Percentiles rank a stretch among this genome's conserved stretches.
Conservation (phyloP, 208 protist genomes). For the Leishmania guyanensis region DNA sequence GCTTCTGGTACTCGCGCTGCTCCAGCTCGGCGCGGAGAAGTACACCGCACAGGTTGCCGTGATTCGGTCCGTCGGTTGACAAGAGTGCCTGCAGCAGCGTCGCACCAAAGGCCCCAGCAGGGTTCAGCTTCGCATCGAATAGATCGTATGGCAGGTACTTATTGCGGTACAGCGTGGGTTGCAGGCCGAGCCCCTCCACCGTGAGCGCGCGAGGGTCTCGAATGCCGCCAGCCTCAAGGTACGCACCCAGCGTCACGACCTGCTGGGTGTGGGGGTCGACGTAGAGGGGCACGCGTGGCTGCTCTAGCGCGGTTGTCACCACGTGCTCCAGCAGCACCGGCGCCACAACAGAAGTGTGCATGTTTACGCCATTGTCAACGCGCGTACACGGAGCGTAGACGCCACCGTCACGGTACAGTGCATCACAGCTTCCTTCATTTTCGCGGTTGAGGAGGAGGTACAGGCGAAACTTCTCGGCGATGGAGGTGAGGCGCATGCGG, state of each 20-base stretch:
- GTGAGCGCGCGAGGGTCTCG: conserved; percentile 72
- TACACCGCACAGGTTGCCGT: conserved; percentile 78
- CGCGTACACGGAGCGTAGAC: conserved; percentile 69
- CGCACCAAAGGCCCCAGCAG: conserved; percentile 63
- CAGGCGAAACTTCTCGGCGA: conserved; percentile 83
- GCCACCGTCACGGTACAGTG: conserved; percentile 53
- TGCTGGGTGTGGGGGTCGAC: conserved; percentile 31
- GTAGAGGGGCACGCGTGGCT: conserved; percentile 68
- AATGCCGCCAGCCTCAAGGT: conserved; percentile 65
- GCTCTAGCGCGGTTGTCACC: conserved; percentile 57
- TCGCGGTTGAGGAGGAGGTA: conserved; percentile 84
- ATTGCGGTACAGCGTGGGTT: conserved; percentile 82
- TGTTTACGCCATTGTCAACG: conserved; percentile 74
- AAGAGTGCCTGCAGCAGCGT: conserved; percentile 80
- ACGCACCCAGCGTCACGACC: conserved; percentile 56
- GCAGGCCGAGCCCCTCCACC: conserved; percentile 87
- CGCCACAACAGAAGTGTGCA: conserved; percentile 65
- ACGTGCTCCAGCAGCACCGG: conserved; percentile 80
- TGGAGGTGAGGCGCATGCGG: conserved; percentile 68
- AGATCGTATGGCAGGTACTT: conserved; percentile 87
- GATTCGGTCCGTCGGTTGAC: conserved; percentile 66
- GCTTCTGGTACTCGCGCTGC: conserved; percentile 66
- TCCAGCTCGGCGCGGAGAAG: conserved; percentile 84
- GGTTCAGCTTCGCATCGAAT: conserved; percentile 74
- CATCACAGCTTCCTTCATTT: conserved; percentile 53